Evolutionary conservation across 768 basidiomycete species (phyloP).

Genomic region (Xerocomellus amylosporus): DNA sequence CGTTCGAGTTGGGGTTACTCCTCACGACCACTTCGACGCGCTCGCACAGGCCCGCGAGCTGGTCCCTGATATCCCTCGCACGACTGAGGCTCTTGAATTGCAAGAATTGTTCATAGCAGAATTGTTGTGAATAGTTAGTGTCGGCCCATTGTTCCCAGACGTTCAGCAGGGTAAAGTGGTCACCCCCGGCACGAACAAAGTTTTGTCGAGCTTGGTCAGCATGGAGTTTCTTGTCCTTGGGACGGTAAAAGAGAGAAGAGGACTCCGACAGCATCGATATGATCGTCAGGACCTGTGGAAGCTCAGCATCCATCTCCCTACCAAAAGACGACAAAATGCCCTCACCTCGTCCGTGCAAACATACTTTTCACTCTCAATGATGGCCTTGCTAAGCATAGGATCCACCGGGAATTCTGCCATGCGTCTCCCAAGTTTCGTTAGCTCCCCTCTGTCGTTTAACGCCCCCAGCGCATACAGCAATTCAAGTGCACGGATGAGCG

Average conservation of each 20-base stretch:
- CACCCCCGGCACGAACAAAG: conserved; percentile 92
- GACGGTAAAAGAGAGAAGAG: conserved; percentile 90
- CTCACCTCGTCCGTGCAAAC: conserved; percentile 92
- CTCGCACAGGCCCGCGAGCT: conserved; percentile 93
- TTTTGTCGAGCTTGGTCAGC: conserved; percentile 98
- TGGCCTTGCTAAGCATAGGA: conserved; percentile 94
- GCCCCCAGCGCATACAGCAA: conserved; percentile 94
- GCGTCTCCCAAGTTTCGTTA: conserved; percentile 93
- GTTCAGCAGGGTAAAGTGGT: conserved; percentile 96
- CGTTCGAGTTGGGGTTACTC: conserved; percentile 87
- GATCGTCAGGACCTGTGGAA: conserved; percentile 80
- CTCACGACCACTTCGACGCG: conserved; percentile 91
- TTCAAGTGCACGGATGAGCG: conserved; percentile 92
- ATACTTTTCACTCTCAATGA: conserved; percentile 94
- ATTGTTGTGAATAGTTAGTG: conserved; percentile 94
- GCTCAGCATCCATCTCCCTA: not conserved
- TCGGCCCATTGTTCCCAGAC: conserved; percentile 99
- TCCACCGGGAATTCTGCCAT: conserved; percentile 99
- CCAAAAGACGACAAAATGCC: not conserved
- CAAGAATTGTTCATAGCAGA: conserved; percentile 93
- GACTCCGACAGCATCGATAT: conserved; percentile 98
- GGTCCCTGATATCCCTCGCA: conserved; percentile 94
- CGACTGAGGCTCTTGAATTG: conserved; percentile 94
- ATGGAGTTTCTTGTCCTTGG: conserved; percentile 97
- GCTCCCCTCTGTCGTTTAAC: conserved; percentile 91